Percentiles rank a stretch among this genome's conserved stretches.
Conservation (phyloP, 1,284 basidiomycete species). For the Papiliotrema nemorosa region DNA sequence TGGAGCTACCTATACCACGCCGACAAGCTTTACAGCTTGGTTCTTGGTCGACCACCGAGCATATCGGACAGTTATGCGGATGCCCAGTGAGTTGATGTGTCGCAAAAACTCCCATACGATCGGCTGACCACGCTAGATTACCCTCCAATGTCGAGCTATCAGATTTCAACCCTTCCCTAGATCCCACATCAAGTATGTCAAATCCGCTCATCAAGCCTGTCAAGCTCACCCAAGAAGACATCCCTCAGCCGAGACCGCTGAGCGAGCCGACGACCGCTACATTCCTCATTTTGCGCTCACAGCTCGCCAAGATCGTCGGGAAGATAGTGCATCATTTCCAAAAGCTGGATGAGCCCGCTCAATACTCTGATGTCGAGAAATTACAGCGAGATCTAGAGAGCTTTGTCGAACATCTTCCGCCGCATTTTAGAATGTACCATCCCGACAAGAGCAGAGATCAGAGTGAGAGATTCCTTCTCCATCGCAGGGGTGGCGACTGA, state of each 20-base stretch:
- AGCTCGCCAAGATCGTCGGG: conserved; percentile 79
- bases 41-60: conserved; percentile 80
- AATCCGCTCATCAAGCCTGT: too few species aligned
- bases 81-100: conserved; percentile 27
- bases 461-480: conserved; percentile 19
- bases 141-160: conserved; percentile 82
- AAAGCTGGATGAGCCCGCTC: conserved; percentile 72
- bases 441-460: conserved; percentile 77
- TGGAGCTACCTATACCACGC: conserved; percentile 94
- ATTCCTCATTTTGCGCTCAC: conserved; percentile 81
- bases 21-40: conserved; percentile 79
- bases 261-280: conserved; percentile 72
- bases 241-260: conserved; percentile 40
- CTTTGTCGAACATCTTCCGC: conserved; percentile 71
- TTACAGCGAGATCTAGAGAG: conserved; percentile 81
- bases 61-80: conserved; percentile 50
- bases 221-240: not conserved
- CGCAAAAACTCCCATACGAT: not conserved
- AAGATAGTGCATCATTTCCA: conserved; percentile 94
- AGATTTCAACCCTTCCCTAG: conserved; percentile 47
- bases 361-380: conserved; percentile 77
- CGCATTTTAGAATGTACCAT: conserved; percentile 56
- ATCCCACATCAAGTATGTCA: conserved; percentile 2
- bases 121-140: conserved; percentile 58
- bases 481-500: not conserved